Conservation (phyloP, 164 flowering plant species). For the Magnolia kwangsiensis region DNA sequence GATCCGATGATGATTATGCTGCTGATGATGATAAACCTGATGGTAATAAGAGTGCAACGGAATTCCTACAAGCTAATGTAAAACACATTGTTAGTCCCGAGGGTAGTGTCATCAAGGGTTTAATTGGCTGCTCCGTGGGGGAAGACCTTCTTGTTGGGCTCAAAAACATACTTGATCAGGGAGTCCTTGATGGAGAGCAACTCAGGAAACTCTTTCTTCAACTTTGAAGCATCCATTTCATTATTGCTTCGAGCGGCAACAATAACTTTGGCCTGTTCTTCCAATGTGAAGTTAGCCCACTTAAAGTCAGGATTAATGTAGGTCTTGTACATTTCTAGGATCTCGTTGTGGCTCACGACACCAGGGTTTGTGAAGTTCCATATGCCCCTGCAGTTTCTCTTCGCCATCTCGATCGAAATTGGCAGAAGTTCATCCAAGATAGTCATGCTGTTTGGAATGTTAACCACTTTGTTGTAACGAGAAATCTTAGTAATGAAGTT, state of each 20-base stretch:
- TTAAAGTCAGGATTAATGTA: slow-evolving; percentile 50
- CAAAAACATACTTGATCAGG: slow-evolving; percentile 58
- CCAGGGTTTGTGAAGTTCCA: slow-evolving; percentile 80
- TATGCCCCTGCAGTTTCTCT: slow-evolving; percentile 54
- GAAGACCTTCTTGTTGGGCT: slow-evolving; percentile 43
- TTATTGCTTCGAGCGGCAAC: slow-evolving; percentile 71
- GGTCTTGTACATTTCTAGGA: slow-evolving; percentile 63
- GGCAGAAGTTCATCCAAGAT: slow-evolving; percentile 68
- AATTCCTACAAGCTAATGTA: slow-evolving; percentile 1
- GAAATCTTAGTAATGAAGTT: slow-evolving; percentile 70
- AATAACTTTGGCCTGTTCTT: slow-evolving; percentile 71
- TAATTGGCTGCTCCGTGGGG: neutral
- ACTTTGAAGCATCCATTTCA: slow-evolving; percentile 62
- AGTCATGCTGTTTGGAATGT: slow-evolving; percentile 74
- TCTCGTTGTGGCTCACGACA: slow-evolving; percentile 70
- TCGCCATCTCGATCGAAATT: slow-evolving; percentile 72
- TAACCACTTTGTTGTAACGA: slow-evolving; percentile 60
- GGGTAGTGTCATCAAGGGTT: neutral
- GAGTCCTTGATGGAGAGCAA: slow-evolving; percentile 63
- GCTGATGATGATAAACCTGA: neutral
- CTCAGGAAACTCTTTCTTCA: slow-evolving; percentile 62
- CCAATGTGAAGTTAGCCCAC: slow-evolving; percentile 59
- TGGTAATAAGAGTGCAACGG: neutral
- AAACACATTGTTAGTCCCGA: neutral
- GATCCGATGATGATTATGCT: neutral